Evolutionary conservation across 768 basidiomycete genomes (phyloP).

Genomic region (Hericium rajendrae): DNA sequence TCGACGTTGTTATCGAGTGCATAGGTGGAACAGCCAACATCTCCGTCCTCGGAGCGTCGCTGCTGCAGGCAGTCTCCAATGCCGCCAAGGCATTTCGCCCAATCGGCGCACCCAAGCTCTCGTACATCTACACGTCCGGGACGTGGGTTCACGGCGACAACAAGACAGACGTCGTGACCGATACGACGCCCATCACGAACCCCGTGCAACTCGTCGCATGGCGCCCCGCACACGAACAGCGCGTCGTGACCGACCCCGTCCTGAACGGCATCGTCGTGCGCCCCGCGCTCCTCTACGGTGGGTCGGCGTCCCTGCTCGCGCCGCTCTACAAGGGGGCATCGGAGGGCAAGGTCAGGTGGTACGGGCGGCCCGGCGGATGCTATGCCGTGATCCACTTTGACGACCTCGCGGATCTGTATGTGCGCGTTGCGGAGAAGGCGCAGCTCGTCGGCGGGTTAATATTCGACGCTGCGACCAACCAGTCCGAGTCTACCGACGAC

Average conservation of each 20-base stretch:
- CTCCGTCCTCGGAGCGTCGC: constrained; percentile 13
- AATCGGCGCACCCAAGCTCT: constrained; percentile 25
- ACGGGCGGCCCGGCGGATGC: constrained; percentile 27
- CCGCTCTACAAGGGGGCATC: constrained; percentile 23
- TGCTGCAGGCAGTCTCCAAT: constrained; percentile 19
- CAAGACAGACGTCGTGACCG: constrained; percentile 22
- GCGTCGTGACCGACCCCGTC: constrained; percentile 18
- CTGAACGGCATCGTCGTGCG: constrained; percentile 38
- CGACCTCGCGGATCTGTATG: constrained; percentile 36
- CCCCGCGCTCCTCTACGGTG: constrained; percentile 34
- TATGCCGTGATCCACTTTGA: constrained; percentile 31
- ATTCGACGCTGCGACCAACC: constrained; percentile 32
- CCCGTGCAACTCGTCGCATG: constrained; percentile 19
- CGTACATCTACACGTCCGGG: constrained; percentile 37
- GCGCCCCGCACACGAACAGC: constrained; percentile 27
- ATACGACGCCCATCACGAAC: constrained; percentile 21
- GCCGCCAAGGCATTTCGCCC: constrained; percentile 21
- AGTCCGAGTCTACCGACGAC: constrained; percentile 31
- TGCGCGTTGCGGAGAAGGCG: constrained; percentile 31
- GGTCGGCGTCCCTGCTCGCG: constrained; percentile 27
- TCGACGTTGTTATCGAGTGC: constrained; percentile 28
- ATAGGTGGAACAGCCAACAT: constrained; percentile 17
- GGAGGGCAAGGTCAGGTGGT: constrained; percentile 23
- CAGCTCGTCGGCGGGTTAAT: constrained; percentile 27
- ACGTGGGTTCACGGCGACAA: constrained; percentile 35